A percentile compares a stretch with the other conserved stretches of the same genome.
These are phyloP conservation scores for Globisporangium parvum DNA, from an alignment of 352 stramenopile genomes.

Conservation along the genomic window DNA sequence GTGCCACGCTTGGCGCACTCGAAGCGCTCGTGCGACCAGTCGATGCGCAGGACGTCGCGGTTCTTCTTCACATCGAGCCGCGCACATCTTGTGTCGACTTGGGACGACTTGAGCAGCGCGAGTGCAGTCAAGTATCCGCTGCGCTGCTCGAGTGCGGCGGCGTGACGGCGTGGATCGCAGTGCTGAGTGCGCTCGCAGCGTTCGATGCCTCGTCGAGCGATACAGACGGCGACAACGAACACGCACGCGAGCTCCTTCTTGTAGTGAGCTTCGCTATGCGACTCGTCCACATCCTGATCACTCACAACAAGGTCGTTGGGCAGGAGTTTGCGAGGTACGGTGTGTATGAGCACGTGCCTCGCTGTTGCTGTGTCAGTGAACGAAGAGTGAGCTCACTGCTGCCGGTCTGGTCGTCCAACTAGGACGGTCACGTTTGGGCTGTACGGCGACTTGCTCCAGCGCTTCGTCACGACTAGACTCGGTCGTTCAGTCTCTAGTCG, in stretches of 20 bases:
- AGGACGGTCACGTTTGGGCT: conserved; percentile 23
- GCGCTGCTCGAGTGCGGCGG: conserved; percentile 37
- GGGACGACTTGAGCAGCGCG: conserved; percentile 6
- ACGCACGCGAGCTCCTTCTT: background rate
- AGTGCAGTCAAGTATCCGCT: conserved; percentile 23
- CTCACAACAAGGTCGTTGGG: background rate
- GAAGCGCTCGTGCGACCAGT: conserved; percentile 17
- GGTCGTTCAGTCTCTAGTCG: background rate
- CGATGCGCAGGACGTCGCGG: background rate
- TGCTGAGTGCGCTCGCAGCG: conserved; percentile 26
- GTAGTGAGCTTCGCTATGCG: conserved; percentile 5
- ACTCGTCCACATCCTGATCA: conserved; percentile 6
- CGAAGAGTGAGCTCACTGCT: background rate
- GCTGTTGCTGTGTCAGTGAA: background rate
- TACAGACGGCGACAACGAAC: background rate
- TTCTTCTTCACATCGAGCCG: background rate
- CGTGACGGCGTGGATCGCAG: conserved; percentile 31
- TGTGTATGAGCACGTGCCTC: background rate
- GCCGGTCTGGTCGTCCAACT: background rate
- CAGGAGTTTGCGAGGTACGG: conserved; percentile 12
- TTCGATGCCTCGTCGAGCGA: background rate
- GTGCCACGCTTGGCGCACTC: conserved; percentile 20
- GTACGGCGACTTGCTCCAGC: conserved; percentile 23
- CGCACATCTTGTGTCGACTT: background rate
- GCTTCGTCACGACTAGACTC: conserved; percentile 3